These are phyloP conservation scores for Hypoxylon intermedium DNA, from an alignment of 495 filamentous ascomycete genomes.

Conservation along the genomic window DNA sequence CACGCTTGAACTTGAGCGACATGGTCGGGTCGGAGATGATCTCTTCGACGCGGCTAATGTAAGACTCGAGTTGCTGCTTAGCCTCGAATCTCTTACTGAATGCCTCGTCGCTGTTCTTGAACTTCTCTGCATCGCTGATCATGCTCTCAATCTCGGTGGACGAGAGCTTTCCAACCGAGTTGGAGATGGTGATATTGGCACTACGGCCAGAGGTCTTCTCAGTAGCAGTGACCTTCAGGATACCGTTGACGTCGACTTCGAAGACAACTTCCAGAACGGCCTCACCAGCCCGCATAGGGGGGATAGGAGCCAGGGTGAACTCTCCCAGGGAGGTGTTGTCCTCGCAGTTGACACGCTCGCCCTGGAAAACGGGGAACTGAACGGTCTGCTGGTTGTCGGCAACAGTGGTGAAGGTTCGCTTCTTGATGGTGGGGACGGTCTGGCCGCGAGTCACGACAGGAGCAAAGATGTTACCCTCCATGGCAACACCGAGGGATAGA, in stretches of 20 bases:
- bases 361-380: constrained; percentile 97
- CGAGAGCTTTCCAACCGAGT: constrained; percentile 98
- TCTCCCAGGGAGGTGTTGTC: constrained; percentile 99
- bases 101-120: constrained; percentile 96
- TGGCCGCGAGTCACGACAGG: constrained; percentile 91
- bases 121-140: constrained; percentile 96
- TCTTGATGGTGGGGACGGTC: constrained; percentile 93
- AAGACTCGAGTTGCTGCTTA: constrained; percentile 97
- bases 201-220: constrained; percentile 98
- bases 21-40: constrained; percentile 95
- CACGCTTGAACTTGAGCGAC: constrained; percentile 97
- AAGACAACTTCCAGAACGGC: constrained; percentile 98
- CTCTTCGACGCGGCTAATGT: constrained; percentile 98
- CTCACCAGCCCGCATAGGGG: constrained; percentile 97
- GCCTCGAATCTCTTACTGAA: constrained; percentile 99
- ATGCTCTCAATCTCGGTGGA: constrained; percentile 95
- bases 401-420: constrained; percentile 96
- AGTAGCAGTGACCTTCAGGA: constrained; percentile 98
- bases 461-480: constrained; percentile 99
- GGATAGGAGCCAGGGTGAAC: constrained; percentile 97
- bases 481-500: constrained; percentile 98
- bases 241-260: constrained; percentile 99
- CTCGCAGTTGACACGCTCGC: constrained; percentile 99
- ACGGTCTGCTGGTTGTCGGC: constrained; percentile 96
- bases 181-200: constrained; percentile 99